Evolutionary conservation across 371 early-diverging fungal species (phyloP), one percentile per base, ranked within the genome.

Genomic region (Dichotomocladium elegans): DNA sequence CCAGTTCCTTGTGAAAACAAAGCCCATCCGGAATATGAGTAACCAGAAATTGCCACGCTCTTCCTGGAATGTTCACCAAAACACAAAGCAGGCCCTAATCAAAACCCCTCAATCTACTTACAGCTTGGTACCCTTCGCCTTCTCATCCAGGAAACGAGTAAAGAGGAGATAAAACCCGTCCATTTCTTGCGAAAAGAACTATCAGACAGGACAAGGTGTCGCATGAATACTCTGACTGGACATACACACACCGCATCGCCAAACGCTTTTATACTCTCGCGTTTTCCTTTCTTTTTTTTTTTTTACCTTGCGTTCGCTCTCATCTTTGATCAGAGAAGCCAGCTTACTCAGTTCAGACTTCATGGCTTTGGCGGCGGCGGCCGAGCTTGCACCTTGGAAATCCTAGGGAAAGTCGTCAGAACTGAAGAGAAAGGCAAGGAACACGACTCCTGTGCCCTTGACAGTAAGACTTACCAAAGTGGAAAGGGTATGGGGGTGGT

Each of bases 131-230:
- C 88, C 86, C 61, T 89, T 90, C 57, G 87, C 75, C 63, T 83
- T 84, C 60, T 93, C 93, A 19, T 79, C 78, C 62, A 95, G 68
- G 69, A 83, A 98, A 34, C 96, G 89, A 19, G 80, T 83, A 70
- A 95, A 95, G 43, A 96, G 84, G 53, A 82, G 66, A 70, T 91
- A 94, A 72, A 96, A 98, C 63, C 85, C 86, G 64, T 92, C 91
- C 97, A 98, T 92, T 61, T 92, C 56, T 28, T 48, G 48, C 19
- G 34, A 41, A 27, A 56, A 49, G 33, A 48, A 49, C 42, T 37
- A 47, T 0, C 24, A 6, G 6, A 3, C 21, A 41, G 7, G 17
- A n/a, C 22, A 12, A 7, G 8, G 10, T 1, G 15, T 43, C 29
- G 29, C 15, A 44, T 26, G 10, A 44, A 8, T 41, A n/a, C 21